Conservation (phyloP, 192 early-diverging fungal species). For the Entomortierella chlamydospora region DNA sequence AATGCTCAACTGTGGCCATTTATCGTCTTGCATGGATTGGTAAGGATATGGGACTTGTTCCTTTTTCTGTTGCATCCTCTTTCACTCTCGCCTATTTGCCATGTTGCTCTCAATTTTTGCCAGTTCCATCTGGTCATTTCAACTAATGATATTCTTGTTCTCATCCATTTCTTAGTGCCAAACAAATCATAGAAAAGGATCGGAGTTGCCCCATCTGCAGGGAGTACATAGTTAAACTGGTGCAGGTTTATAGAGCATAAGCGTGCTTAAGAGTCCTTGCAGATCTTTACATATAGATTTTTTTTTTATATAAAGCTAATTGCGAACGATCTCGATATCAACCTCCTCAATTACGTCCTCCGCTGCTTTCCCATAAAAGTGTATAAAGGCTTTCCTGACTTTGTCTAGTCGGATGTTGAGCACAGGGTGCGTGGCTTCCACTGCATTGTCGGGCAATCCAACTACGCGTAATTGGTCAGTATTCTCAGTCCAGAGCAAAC, state of each 20-base stretch:
- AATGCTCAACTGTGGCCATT: constrained; percentile 86
- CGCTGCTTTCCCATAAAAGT: constrained; percentile 60
- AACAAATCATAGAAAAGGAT: constrained; percentile 52
- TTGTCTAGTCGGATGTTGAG: constrained; percentile 73
- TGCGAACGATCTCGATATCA: constrained; percentile 34
- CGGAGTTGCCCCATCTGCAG: constrained; percentile 86
- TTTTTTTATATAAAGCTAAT: neutral
- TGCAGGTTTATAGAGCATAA: constrained; percentile 77
- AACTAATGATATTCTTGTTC: neutral
- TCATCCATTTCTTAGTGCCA: constrained; percentile 25
- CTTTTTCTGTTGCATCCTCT: too few species aligned
- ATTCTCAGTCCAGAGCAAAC: constrained; percentile 53
- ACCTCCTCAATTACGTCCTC: constrained; percentile 47
- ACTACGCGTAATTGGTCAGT: constrained; percentile 48
- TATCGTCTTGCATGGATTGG: constrained; percentile 83
- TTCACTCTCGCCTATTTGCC: too few species aligned
- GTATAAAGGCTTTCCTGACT: constrained; percentile 55
- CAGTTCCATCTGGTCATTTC: too few species aligned
- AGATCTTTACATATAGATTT: neutral
- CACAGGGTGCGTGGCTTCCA: constrained; percentile 78
- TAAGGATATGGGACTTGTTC: constrained; percentile 21
- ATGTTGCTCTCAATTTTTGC: too few species aligned
- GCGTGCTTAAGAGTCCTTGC: neutral
- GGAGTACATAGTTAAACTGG: constrained; percentile 69
- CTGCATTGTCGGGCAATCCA: constrained; percentile 62